Base-by-base conservation (phyloP, 768 basidiomycete genomes). In the Gymnopilus dilepis region DNA sequence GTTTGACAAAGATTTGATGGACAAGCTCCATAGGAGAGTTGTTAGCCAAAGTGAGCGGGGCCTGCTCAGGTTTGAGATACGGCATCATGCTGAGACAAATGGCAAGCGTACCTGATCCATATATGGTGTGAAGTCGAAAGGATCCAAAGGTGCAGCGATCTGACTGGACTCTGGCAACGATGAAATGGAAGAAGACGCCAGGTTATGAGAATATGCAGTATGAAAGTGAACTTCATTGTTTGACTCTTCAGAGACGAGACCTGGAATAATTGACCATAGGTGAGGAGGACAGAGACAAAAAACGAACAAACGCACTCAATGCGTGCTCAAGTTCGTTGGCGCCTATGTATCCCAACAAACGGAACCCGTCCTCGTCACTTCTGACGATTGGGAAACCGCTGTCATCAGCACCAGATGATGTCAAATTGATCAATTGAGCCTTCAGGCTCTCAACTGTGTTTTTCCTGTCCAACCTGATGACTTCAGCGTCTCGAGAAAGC, bases 251-350 rank as follows among this genome's bases (percentile, higher is more conserved):
- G 89, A 86, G n/a, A 94, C 86, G 40, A 92, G 82, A 59, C 83
- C 91, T 94, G 65, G 31, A 58, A 11, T n/a, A 31, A 43, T 24
- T 47, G 51, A 40, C 38, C 56, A 50, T 17, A 8, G 42, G 53
- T 55, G 58, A 50, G n/a, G 15, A 34, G 26, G 28, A 61, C 43
- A 60, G 30, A n/a, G 40, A 54, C 57, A 51, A 60, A 30, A 40
- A 54, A 51, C 37, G 24, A 42, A 28, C 56, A 21, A 3, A 81
- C 88, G 56, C 73, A 94, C 92, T 84, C 4, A 99, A 77, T 5
- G 94, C 95, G 74, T 99, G 95, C 69, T 97, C 95, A 13, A 99
- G 84, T 74, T 99, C 97, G 68, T 90, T 96, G 28, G 88, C 85
- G 0, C 95, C 94, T 61, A 99, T 90, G 72, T 96, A 96, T 6